phyloP scores from a whole-genome alignment of 208 protist species.

The Crithidia brevicula region DNA sequence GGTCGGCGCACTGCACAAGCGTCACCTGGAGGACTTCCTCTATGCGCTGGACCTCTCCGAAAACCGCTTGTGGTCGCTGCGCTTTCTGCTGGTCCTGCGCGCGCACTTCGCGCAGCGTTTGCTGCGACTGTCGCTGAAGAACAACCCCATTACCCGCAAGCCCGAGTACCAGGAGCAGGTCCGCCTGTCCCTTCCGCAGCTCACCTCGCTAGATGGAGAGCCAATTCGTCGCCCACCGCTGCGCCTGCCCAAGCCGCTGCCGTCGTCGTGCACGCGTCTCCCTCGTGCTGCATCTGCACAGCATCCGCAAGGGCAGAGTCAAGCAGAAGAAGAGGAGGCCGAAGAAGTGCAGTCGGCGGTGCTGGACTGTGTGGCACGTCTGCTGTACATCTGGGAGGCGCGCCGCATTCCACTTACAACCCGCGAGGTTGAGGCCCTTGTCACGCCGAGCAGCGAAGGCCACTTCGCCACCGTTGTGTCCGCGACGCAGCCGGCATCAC shows the following conservation, averaged over 20 bases:
- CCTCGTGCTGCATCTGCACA: constrained; percentile 44
- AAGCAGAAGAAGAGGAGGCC: neutral
- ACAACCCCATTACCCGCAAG: constrained; percentile 87
- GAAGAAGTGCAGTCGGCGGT: constrained; percentile 38
- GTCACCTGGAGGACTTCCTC: constrained; percentile 43
- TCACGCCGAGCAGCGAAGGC: no score
- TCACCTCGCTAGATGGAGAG: constrained; percentile 79
- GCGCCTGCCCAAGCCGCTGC: constrained; percentile 51
- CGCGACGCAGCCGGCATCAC: constrained; percentile 3
- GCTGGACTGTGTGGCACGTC: constrained; percentile 56
- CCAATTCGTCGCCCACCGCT: constrained; percentile 80
- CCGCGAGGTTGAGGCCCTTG: constrained; percentile 36
- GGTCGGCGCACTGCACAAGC: constrained; percentile 68
- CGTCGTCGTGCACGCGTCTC: constrained; percentile 42
- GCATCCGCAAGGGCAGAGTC: neutral
- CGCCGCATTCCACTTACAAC: constrained; percentile 72
- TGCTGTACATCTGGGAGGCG: constrained; percentile 82
- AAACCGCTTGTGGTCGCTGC: constrained; percentile 79
- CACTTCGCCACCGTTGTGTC: no score
- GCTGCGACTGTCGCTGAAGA: constrained; percentile 70
- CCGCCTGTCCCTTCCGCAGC: constrained; percentile 66
- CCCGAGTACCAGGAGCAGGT: constrained; percentile 90
- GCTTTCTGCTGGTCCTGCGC: constrained; percentile 77
- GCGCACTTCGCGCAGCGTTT: constrained; percentile 71
- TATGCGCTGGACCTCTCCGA: constrained; percentile 80